phyloP scores from a whole-genome alignment of 2,329 filamentous ascomycete species.

The Neofusicoccum cordaticola region DNA sequence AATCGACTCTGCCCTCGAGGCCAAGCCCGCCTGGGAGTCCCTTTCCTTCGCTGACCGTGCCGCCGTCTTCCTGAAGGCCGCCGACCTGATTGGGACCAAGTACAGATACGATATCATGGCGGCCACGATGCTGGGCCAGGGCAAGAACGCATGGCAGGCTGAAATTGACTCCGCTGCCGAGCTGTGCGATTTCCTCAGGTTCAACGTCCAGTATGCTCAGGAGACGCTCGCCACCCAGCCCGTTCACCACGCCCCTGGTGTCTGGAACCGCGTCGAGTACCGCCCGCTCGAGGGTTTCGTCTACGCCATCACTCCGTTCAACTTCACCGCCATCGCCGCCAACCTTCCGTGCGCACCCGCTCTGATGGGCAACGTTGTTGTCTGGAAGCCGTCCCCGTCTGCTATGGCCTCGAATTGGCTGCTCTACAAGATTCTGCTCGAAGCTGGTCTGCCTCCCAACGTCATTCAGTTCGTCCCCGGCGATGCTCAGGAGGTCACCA shows the following conservation, averaged over 20 bases:
- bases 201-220: slow-evolving; percentile 91
- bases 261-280: slow-evolving; percentile 92
- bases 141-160: slow-evolving; percentile 99
- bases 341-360: slow-evolving; percentile 82
- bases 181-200: slow-evolving; percentile 86
- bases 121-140: slow-evolving; percentile 90
- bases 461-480: slow-evolving; percentile 95
- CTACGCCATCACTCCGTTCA: slow-evolving; percentile 91
- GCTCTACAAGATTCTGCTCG: slow-evolving; percentile 83
- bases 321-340: slow-evolving; percentile 92
- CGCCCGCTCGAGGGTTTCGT: slow-evolving; percentile 91
- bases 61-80: slow-evolving; percentile 92
- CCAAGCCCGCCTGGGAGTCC: slow-evolving; percentile 80
- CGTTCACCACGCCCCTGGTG: slow-evolving; percentile 72
- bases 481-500: slow-evolving; percentile 79
- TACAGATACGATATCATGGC: slow-evolving; percentile 98
- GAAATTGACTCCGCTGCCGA: slow-evolving; percentile 96
- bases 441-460: slow-evolving; percentile 83
- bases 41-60: slow-evolving; percentile 88
- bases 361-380: slow-evolving; percentile 86
- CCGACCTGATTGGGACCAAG: slow-evolving; percentile 84
- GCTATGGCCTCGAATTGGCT: slow-evolving; percentile 91
- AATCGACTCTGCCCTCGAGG: slow-evolving; percentile 81
- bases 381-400: slow-evolving; percentile 94
- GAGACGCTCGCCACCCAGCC: slow-evolving; percentile 88